These are phyloP conservation scores for Populus hybrid DNA, from an alignment of 441 rosid species.

Conservation along the genomic window DNA sequence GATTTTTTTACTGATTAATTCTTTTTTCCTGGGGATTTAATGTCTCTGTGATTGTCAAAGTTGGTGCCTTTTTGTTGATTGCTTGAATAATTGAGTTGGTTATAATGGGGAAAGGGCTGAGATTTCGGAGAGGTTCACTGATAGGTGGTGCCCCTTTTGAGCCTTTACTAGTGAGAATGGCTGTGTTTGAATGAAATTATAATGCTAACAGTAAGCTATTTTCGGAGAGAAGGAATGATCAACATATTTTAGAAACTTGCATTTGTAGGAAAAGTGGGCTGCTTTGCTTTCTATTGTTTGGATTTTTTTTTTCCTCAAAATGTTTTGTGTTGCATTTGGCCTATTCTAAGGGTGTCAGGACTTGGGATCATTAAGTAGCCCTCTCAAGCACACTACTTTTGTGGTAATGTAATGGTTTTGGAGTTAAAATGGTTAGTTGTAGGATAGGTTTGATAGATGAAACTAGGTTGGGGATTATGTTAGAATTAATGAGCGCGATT, in stretches of 20 bases:
- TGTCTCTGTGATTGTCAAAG: too few species aligned
- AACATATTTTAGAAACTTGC: not conserved
- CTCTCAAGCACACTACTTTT: not conserved
- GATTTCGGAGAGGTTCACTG: not conserved
- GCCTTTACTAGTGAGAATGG: not conserved
- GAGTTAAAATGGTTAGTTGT: not conserved
- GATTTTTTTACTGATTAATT: not conserved
- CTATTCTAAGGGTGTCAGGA: not conserved
- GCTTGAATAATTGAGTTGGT: too few species aligned
- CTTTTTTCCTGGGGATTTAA: not conserved
- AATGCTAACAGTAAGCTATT: not conserved
- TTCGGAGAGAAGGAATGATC: not conserved
- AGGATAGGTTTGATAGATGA: not conserved
- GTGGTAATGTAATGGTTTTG: not conserved
- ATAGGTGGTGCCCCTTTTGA: not conserved
- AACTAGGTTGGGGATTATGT: not conserved
- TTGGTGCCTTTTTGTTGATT: too few species aligned
- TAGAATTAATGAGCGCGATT: not conserved
- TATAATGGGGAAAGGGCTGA: not conserved
- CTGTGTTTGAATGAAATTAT: not conserved
- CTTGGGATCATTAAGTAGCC: not conserved
- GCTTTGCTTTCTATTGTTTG: not conserved
- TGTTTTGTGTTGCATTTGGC: not conserved
- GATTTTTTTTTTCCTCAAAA: not conserved
- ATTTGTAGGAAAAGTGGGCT: not conserved